Percentiles rank a stretch among this genome's conserved stretches.
Conservation (phyloP, 768 basidiomycete genomes). For the Rhizopogon vinicolor region DNA sequence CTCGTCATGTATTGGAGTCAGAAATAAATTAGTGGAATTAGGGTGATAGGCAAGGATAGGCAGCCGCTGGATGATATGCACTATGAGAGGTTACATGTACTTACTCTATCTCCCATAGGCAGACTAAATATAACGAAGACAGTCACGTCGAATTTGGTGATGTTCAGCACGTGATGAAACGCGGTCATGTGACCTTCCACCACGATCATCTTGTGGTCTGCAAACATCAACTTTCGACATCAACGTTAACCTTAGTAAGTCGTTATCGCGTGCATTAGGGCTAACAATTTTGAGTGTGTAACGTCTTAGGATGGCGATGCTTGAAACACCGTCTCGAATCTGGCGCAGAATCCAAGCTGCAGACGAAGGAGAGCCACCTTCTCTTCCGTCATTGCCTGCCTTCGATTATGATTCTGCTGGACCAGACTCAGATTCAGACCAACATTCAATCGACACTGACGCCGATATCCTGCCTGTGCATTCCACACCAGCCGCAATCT, state of each 20-base stretch:
- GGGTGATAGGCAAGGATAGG: too few species aligned
- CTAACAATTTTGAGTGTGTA: not conserved
- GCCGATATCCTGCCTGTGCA: conserved; percentile 51
- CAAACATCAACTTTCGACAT: not conserved
- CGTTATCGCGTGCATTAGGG: not conserved
- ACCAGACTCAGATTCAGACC: conserved; percentile 29
- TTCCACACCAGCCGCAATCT: conserved; percentile 57
- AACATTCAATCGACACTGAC: conserved; percentile 37
- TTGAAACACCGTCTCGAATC: conserved; percentile 82
- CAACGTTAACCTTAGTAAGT: not conserved
- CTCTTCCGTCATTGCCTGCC: conserved; percentile 69
- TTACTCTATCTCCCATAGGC: too few species aligned
- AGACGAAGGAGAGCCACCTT: conserved; percentile 77
- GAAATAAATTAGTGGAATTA: not conserved
- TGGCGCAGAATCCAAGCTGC: conserved; percentile 78
- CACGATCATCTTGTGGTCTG: conserved; percentile 15
- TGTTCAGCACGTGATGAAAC: not conserved
- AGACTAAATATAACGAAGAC: too few species aligned
- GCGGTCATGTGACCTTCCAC: conserved; percentile 19
- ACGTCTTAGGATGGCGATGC: conserved; percentile 36
- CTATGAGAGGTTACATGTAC: too few species aligned
- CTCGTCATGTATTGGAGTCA: not conserved
- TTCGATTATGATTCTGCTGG: conserved; percentile 65
- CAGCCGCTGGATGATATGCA: too few species aligned
- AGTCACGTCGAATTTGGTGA: too few species aligned